Evolutionary conservation across 441 rosid genomes (phyloP).

Genomic region (Corymbia calophylla): DNA sequence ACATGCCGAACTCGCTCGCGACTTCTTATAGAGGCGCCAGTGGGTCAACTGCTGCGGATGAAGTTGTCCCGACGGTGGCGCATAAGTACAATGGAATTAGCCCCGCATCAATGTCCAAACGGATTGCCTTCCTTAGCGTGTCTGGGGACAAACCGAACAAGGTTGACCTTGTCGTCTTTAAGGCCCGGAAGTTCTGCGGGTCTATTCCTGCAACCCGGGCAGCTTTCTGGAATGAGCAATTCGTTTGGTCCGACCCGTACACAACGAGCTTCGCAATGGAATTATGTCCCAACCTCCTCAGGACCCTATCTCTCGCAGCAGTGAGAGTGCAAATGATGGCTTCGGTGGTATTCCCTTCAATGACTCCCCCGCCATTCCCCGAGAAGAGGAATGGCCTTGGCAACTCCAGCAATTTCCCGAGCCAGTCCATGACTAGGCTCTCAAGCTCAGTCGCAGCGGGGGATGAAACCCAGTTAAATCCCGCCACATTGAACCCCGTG

Average conservation of each 20-base stretch:
- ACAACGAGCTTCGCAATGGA: slow-evolving; percentile 14
- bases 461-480: slow-evolving; percentile 32
- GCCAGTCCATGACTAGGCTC: slow-evolving; percentile 31
- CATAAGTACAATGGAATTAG: slow-evolving; percentile 18
- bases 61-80: slow-evolving; percentile 26
- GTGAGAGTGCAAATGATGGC: slow-evolving; percentile 24
- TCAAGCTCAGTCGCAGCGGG: slow-evolving; percentile 38
- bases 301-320: slow-evolving; percentile 4
- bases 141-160: slow-evolving; percentile 1
- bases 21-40: slow-evolving; percentile 1
- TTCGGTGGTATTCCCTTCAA: slow-evolving; percentile 26
- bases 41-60: slow-evolving; percentile 19
- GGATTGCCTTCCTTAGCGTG: not conserved
- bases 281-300: not conserved
- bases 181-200: slow-evolving; percentile 6
- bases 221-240: slow-evolving; percentile 18
- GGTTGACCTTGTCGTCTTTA: slow-evolving; percentile 3
- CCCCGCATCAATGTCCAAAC: not conserved
- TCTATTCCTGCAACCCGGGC: slow-evolving; percentile 16
- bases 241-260: slow-evolving; percentile 30
- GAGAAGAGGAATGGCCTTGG: slow-evolving; percentile 32
- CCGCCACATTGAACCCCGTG: slow-evolving; percentile 18
- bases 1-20: slow-evolving; percentile 4
- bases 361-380: slow-evolving; percentile 23
- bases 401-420: slow-evolving; percentile 18